Evolutionary conservation across 2,329 filamentous ascomycete genomes (phyloP).

Genomic region (Cylindrodendrum hubeiense): DNA sequence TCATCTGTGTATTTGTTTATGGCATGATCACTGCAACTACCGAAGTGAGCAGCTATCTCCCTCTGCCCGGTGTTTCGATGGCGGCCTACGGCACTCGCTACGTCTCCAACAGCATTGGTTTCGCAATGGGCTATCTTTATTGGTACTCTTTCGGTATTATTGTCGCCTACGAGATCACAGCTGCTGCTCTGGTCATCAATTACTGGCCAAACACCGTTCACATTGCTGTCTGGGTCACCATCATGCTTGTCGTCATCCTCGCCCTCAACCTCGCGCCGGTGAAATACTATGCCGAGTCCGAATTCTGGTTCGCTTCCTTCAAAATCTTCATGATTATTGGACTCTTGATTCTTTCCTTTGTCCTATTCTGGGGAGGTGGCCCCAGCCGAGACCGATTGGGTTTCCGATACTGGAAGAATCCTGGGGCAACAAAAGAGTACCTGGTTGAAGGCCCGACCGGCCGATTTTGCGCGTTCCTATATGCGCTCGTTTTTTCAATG

Average conservation of each 20-base stretch:
- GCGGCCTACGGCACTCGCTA: too few species aligned
- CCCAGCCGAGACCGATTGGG: constrained; percentile 76
- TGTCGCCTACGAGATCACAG: constrained; percentile 7
- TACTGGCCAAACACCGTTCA: constrained; percentile 8
- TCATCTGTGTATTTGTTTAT: too few species aligned
- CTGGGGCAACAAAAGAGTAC: constrained; percentile 74
- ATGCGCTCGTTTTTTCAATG: constrained; percentile 71
- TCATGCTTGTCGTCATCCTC: background rate
- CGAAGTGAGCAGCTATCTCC: too few species aligned
- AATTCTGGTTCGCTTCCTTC: constrained; percentile 3
- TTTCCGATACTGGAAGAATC: constrained; percentile 71
- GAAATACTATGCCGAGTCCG: background rate
- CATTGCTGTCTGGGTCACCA: too few species aligned
- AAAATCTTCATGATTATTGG: constrained; percentile 11
- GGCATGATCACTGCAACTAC: too few species aligned
- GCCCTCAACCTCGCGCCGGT: background rate
- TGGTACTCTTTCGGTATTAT: constrained; percentile 11
- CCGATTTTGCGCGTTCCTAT: constrained; percentile 75
- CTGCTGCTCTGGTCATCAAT: background rate
- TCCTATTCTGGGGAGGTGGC: constrained; percentile 75
- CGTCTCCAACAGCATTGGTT: background rate
- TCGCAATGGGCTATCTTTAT: constrained; percentile 5
- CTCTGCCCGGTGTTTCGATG: too few species aligned
- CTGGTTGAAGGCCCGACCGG: constrained; percentile 72
- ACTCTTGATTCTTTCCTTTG: background rate